Conservation (phyloP, 1,139 yeast genomes). For the Nakaseomyces kungkrabaensis region DNA sequence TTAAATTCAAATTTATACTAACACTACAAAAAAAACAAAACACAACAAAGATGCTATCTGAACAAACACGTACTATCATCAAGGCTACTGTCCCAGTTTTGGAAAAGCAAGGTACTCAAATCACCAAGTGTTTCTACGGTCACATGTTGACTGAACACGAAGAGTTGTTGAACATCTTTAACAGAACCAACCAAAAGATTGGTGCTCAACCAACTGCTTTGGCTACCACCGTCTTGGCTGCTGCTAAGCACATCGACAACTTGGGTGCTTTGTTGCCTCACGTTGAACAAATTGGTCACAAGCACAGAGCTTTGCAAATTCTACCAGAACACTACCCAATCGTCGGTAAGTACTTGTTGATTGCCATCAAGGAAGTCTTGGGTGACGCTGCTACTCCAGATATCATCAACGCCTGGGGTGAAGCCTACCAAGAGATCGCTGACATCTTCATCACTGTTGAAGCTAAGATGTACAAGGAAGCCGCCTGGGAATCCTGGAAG, state of each 20-base stretch:
- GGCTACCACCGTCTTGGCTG: conserved; percentile 51
- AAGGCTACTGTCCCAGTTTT: conserved; percentile 51
- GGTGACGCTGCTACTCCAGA: conserved; percentile 50
- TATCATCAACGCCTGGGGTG: conserved; percentile 55
- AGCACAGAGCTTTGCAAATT: conserved; percentile 57
- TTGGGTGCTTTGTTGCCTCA: conserved; percentile 43
- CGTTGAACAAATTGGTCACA: conserved; percentile 52
- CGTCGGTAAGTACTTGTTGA: conserved; percentile 48
- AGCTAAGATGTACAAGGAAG: conserved; percentile 35
- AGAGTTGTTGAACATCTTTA: conserved; percentile 50
- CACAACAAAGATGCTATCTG: conserved; percentile 20
- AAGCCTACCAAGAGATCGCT: conserved; percentile 58
- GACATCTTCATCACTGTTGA: conserved; percentile 51
- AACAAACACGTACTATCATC: conserved; percentile 31
- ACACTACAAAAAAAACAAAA: background rate
- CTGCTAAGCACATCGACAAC: conserved; percentile 57
- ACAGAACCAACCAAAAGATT: conserved; percentile 46
- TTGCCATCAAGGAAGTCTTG: conserved; percentile 44
- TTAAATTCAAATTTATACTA: background rate
- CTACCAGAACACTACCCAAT: conserved; percentile 55
- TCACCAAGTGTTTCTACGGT: conserved; percentile 46
- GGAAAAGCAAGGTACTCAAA: conserved; percentile 44
- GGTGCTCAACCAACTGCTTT: conserved; percentile 55
- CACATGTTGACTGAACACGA: conserved; percentile 46
- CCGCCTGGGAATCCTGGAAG: conserved; percentile 49